Conservation (phyloP, 2,329 filamentous ascomycete species). For the Pseudopyrenochaeta lycopersici region DNA sequence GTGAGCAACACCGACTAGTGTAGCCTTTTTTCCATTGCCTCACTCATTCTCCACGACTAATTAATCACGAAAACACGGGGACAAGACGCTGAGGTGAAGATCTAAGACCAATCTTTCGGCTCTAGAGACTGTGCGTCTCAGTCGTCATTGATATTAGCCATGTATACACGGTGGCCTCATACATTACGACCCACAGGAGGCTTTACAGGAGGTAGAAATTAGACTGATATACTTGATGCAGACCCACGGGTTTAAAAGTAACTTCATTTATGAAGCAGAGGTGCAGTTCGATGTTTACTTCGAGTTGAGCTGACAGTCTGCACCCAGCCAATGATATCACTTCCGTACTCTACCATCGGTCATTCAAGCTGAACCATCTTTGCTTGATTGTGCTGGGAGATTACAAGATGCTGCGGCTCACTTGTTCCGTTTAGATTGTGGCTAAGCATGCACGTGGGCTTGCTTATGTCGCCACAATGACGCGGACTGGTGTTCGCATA, state of each 20-base stretch:
- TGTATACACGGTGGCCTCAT: not conserved
- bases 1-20: not conserved
- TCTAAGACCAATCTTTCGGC: not conserved
- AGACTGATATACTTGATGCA: not conserved
- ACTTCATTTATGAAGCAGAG: not conserved
- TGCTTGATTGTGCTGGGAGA: not conserved
- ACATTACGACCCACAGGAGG: not conserved
- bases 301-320: not conserved
- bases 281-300: too few relatives aligned
- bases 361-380: not conserved
- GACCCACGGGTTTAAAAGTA: not conserved
- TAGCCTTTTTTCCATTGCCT: not conserved
- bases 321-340: too few relatives aligned
- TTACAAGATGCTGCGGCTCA: too few relatives aligned
- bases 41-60: not conserved
- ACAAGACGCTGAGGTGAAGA: not conserved
- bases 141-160: not conserved
- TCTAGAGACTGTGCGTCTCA: not conserved
- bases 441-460: conserved; percentile 22
- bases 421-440: conserved; percentile 6
- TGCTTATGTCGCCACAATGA: conserved; percentile 32
- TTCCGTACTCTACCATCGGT: too few relatives aligned
- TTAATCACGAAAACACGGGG: not conserved
- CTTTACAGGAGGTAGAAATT: not conserved
- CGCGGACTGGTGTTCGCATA: conserved; percentile 20